These are phyloP conservation scores for Paramecium primaurelia DNA, from an alignment of 73 alveolate species.

Conservation along the genomic window DNA sequence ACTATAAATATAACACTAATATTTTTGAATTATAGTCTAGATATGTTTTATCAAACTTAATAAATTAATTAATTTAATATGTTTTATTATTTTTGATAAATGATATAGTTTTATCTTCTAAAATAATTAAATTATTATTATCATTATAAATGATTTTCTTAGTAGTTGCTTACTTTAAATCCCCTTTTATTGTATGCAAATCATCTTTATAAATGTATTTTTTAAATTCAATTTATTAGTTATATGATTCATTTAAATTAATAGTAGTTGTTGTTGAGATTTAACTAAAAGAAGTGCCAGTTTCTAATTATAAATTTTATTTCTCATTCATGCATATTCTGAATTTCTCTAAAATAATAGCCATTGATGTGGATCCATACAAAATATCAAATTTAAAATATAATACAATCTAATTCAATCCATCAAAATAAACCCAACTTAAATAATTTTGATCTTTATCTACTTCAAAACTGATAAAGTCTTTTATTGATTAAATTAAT, in stretches of 20 bases:
- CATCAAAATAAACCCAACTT: conserved; percentile 22
- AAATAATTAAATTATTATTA: background rate
- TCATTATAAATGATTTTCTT: background rate
- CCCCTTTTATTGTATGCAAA: background rate
- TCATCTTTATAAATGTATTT: background rate
- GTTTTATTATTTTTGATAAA: background rate
- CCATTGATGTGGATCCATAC: background rate
- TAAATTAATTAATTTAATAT: background rate
- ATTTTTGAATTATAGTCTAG: background rate
- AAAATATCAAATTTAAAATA: background rate
- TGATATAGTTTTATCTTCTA: background rate
- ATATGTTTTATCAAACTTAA: background rate
- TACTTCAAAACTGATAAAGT: background rate
- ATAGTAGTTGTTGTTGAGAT: background rate
- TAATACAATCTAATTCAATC: background rate
- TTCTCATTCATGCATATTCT: background rate
- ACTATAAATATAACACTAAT: background rate
- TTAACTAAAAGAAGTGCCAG: background rate
- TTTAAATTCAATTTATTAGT: background rate
- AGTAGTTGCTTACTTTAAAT: background rate
- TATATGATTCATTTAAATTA: background rate
- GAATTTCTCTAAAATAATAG: background rate
- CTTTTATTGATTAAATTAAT: background rate
- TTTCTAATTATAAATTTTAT: background rate
- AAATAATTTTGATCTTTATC: background rate